Evolutionary conservation across 495 filamentous ascomycete species (phyloP).

Genomic region (Neurospora sp.): DNA sequence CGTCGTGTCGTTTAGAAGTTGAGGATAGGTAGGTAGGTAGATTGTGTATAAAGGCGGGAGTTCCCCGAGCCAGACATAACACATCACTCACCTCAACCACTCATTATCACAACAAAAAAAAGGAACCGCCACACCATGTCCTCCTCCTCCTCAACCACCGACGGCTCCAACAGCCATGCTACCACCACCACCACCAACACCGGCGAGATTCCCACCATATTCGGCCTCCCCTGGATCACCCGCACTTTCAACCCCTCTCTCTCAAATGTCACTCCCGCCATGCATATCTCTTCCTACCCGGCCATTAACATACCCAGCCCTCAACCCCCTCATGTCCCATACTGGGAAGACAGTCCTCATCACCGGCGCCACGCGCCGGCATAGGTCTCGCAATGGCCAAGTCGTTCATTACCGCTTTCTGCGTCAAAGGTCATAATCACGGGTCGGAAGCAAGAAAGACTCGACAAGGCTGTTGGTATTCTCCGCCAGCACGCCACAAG

Average conservation of each 20-base stretch:
- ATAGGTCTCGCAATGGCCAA: slow-evolving; percentile 29
- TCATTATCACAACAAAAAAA: background rate
- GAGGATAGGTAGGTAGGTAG: background rate
- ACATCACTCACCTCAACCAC: background rate
- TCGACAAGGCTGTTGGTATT: slow-evolving; percentile 3
- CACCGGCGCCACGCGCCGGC: slow-evolving; percentile 31
- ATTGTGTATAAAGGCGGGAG: background rate
- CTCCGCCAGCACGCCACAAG: slow-evolving; percentile 8
- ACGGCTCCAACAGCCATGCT: background rate
- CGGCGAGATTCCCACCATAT: slow-evolving; percentile 29
- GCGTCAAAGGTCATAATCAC: slow-evolving; percentile 25
- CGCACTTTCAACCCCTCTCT: background rate
- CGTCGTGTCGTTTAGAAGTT: background rate
- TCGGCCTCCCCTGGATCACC: background rate
- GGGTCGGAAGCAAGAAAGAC: slow-evolving; percentile 12
- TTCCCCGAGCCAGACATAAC: background rate
- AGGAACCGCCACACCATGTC: background rate
- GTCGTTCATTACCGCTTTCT: slow-evolving; percentile 23
- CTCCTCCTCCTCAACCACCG: background rate
- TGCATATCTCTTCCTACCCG: slow-evolving; percentile 32
- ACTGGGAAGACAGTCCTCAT: slow-evolving; percentile 36
- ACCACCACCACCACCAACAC: slow-evolving; percentile 27
- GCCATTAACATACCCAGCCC: slow-evolving; percentile 25
- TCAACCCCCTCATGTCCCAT: slow-evolving; percentile 26
- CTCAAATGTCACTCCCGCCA: slow-evolving; percentile 3